A percentile compares a stretch with the other conserved stretches of the same genome.
Evolutionary conservation across 2,329 filamentous ascomycete genomes (phyloP).

Genomic region (Colletotrichum chlorophyti): DNA sequence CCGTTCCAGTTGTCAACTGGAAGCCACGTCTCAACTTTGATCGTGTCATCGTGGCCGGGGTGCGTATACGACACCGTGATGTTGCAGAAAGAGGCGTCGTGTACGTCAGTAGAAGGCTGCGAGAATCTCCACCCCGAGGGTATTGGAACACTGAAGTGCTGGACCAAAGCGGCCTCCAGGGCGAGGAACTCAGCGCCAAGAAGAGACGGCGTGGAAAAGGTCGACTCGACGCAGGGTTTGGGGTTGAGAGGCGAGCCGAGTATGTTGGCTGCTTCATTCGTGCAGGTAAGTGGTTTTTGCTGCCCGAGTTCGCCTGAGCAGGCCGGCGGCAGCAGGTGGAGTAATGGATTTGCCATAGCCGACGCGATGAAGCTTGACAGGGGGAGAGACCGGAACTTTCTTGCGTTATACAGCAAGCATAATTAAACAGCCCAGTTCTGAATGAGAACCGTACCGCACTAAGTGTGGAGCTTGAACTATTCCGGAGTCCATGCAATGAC

Average conservation of each 20-base stretch:
- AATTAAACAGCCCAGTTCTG: too few species aligned
- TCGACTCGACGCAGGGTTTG: neutral
- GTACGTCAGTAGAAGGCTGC: neutral
- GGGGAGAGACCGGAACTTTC: too few species aligned
- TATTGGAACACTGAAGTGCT: neutral
- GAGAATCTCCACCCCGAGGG: slow-evolving; percentile 3
- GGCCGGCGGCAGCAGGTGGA: too few species aligned
- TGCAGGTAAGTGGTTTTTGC: neutral
- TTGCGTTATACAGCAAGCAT: too few species aligned
- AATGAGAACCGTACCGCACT: too few species aligned
- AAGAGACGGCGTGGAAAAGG: neutral
- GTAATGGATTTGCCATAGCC: too few species aligned
- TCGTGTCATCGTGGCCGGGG: slow-evolving; percentile 30
- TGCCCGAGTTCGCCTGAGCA: neutral
- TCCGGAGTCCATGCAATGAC: too few species aligned
- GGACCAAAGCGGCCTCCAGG: neutral
- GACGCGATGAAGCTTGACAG: too few species aligned
- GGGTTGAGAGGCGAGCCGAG: neutral
- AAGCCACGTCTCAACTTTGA: slow-evolving; percentile 34
- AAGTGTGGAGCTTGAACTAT: too few species aligned
- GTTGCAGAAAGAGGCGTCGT: slow-evolving; percentile 33
- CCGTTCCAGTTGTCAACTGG: slow-evolving; percentile 36
- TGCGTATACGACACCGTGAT: slow-evolving; percentile 36
- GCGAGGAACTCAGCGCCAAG: slow-evolving; percentile 1
- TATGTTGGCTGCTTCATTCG: neutral